Evolutionary conservation across 805 yeast species (phyloP), one percentile per base, ranked within the genome.

Genomic region (Suhomyces pyralidae): DNA sequence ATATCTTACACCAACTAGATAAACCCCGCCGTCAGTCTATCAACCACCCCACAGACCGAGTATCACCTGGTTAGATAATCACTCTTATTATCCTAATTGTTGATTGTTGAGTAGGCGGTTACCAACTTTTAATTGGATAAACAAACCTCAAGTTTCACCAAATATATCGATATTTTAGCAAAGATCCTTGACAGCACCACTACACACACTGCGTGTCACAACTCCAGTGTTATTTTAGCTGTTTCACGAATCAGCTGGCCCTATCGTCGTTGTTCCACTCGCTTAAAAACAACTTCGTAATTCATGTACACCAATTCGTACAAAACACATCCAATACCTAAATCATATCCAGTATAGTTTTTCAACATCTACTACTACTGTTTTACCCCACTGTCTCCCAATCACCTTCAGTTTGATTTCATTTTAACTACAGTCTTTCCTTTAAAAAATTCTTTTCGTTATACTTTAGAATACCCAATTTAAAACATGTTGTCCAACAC

Each of bases 391-490:
- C 26, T 12, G 9, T 42, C 30, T 25, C 25, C n/a, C 49, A 7
- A 14, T 15, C 49, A 43, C 8, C n/a, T 32, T 25, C 42, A 42
- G 47, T 44, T 42, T 36, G 36, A 28, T 43, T 45, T 47, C 20
- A 40, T 48, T 54, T 65, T 59, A 55, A 64, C 68, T 56, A 51
- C 59, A 55, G 68, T 64, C 68, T 48, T 57, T 64, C 68, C 52
- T 63, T 55, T 55, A 45, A 38, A 32, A 38, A 25, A 17, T 19
- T 48, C 46, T 52, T 54, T 12, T 46, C 50, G 26, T 36, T 20
- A 34, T n/a, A 43, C 22, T 25, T 22, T 25, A 40, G 43, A 8
- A 55, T 28, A 15, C 28, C 14, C 46, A 15, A n/a, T 19, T 10
- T 14, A 6, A 24, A 30, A 38, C 24, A 53, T 48, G 54, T 44